Conservation (phyloP, 140 eudicot species). For the Bidens hawaiensis region DNA sequence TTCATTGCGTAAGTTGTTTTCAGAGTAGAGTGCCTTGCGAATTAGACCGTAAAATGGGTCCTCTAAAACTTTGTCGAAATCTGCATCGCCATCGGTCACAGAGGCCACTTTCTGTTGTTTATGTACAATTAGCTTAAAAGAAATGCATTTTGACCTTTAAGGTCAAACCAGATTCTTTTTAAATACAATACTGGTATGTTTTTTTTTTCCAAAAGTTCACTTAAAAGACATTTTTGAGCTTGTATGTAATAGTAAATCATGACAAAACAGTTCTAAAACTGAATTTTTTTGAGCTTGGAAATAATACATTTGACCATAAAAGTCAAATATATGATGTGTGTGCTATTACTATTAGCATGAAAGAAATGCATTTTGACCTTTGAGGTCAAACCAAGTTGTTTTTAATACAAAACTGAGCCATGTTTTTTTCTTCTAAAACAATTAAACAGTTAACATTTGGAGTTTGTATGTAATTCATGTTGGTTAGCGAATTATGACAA, state of each 20-base stretch:
- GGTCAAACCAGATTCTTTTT: slow-evolving; percentile 7
- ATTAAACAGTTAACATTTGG: too few species aligned
- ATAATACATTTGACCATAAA: background rate
- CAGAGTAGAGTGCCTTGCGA: slow-evolving; percentile 61
- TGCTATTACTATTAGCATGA: slow-evolving; percentile 1
- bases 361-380: background rate
- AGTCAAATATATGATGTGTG: background rate
- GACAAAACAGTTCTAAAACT: background rate
- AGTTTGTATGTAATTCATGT: background rate
- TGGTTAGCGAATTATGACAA: background rate
- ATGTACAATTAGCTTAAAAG: slow-evolving; percentile 8
- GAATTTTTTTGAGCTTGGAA: background rate
- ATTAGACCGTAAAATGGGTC: slow-evolving; percentile 63
- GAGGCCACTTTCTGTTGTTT: slow-evolving; percentile 76
- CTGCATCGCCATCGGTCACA: slow-evolving; percentile 54
- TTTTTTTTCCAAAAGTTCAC: too few species aligned
- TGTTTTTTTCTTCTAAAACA: too few species aligned
- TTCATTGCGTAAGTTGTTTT: slow-evolving; percentile 15
- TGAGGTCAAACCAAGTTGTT: slow-evolving; percentile 7
- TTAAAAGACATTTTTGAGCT: too few species aligned
- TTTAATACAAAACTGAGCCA: background rate
- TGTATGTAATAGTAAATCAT: background rate
- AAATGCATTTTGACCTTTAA: slow-evolving; percentile 12
- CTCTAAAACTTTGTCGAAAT: slow-evolving; percentile 54
- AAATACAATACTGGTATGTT: background rate